Evolutionary conservation across 805 yeast species (phyloP), one percentile per base, ranked within the genome.

Genomic region (Huiozyma sinensis): DNA sequence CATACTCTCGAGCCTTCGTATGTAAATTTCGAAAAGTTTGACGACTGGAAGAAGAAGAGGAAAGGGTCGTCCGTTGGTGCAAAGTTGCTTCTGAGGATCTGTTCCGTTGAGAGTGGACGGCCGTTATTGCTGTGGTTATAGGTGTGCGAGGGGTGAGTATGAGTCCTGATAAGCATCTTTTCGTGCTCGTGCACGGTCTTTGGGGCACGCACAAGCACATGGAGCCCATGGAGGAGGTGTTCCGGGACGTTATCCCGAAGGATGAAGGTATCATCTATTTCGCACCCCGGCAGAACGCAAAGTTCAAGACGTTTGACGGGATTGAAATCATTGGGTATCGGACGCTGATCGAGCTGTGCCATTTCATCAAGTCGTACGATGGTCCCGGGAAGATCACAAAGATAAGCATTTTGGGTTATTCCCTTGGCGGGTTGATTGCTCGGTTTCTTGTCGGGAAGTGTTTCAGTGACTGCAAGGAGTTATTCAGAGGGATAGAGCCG

Each of bases 271-370:
- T 57, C 38, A 69, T 50, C 2, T 69, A 58, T 62, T 69, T 73
- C 47, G 66, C 67, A 54, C 89, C 81, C 9, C 73, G 58, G 11
- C 69, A 81, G 1, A 86, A 83, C 49, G 71, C 82, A 0, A 79
- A 83, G 32, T 76, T 81, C 54, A 76, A 79, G 54, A 85, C 96
- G 0, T 84, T 85, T 55, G 96, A 89, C 57, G 97, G 97, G 3
- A 70, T 87, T 17, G 79, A 77, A 50, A 71, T 80, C 41, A 75
- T 82, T 46, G 88, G 89, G 2, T 76, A 81, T 47, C 67, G 88
- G 11, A 75, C 85, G 34, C 56, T 82, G n/a, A 69, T 72, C 31
- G 95, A 87, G 58, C 69, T 89, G 11, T 66, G 72, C 34, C 57
- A 58, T 6, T 70, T 70, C 52, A 61, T 76, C 29, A 63, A 62